Percentiles rank a stretch among this genome's conserved stretches.
These are phyloP conservation scores for Clonostachys sp. DNA, from an alignment of 2,329 filamentous ascomycete species.

Conservation along the genomic window DNA sequence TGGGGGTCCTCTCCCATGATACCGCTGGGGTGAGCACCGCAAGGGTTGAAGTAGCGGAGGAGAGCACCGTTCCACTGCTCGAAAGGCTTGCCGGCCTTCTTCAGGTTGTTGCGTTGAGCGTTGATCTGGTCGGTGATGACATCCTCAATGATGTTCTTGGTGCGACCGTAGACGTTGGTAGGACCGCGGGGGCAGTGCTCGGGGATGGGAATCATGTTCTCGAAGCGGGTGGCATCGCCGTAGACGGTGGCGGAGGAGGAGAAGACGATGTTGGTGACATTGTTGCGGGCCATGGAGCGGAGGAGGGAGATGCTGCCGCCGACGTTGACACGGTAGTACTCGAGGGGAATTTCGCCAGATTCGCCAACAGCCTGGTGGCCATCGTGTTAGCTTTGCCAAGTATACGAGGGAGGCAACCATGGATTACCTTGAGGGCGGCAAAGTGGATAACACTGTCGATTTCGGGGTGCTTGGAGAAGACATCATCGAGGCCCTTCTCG, in stretches of 20 bases:
- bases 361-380: constrained; percentile 81
- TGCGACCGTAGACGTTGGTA: constrained; percentile 96
- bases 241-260: constrained; percentile 98
- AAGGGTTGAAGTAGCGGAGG: constrained; percentile 96
- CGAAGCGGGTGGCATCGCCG: constrained; percentile 91
- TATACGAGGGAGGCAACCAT: no score
- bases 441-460: constrained; percentile 99
- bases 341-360: constrained; percentile 86
- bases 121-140: constrained; percentile 90
- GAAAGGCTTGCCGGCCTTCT: constrained; percentile 72
- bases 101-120: constrained; percentile 76
- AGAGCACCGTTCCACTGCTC: constrained; percentile 91
- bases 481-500: constrained; percentile 74
- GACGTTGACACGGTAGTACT: constrained; percentile 98
- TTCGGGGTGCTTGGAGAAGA: constrained; percentile 83
- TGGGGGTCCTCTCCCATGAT: constrained; percentile 98
- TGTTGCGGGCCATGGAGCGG: constrained; percentile 80
- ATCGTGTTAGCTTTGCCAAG: constrained; percentile 5
- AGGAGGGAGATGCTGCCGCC: constrained; percentile 86
- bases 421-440: constrained; percentile 80
- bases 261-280: constrained; percentile 96
- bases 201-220: constrained; percentile 98
- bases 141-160: constrained; percentile 86
- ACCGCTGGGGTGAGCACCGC: constrained; percentile 87
- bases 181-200: constrained; percentile 94